Base-by-base conservation (phyloP, 352 stramenopile species). In the Pythium dissimile region DNA sequence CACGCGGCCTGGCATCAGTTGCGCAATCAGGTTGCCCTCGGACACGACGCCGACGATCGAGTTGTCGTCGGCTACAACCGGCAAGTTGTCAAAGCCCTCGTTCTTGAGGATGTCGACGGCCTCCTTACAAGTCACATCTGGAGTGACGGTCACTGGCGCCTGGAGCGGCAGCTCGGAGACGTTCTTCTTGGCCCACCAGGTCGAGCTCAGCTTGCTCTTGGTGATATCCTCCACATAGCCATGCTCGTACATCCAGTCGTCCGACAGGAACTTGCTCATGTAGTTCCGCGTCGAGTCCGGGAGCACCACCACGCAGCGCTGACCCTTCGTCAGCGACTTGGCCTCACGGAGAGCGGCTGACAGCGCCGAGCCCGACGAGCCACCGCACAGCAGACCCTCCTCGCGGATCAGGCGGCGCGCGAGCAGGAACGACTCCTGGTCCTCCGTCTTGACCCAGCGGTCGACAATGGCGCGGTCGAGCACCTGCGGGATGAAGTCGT, bases 181-280 rank as follows among this genome's bases (percentile, higher is more conserved):
- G 57, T 77, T 88, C 70, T 98, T 97, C 59, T 82, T 88, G 20
- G 95, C 89, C 96, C 96, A 99, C 95, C 95, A 98, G 50, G 84
- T 87, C n/a, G 84, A 72, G 65, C 85, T 97, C 39, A 90, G 66
- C 27, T 68, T 70, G 68, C 76, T 88, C 68, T 89, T 87, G 50
- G 72, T 75, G 62, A 86, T 70, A 48, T 87, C 78, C 51, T 87
- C 83, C 32, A 94, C 84, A 66, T 89, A 94, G 34, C 75, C 77
- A 66, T 92, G 68, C 54, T 91, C 77, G 68, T 89, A 91, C 85
- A 94, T 94, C 95, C 96, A 98, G 71, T 98, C 88, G 73, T 99
- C 93, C 48, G 78, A 96, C 24, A 99, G 65, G 58, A 97, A 97
- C 80, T 99, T 99, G 70, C 89, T 98, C 94, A 98, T 98, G 89